Evolutionary conservation across 257 asterid species (phyloP).

Genomic region (Solanum sparsipilum): DNA sequence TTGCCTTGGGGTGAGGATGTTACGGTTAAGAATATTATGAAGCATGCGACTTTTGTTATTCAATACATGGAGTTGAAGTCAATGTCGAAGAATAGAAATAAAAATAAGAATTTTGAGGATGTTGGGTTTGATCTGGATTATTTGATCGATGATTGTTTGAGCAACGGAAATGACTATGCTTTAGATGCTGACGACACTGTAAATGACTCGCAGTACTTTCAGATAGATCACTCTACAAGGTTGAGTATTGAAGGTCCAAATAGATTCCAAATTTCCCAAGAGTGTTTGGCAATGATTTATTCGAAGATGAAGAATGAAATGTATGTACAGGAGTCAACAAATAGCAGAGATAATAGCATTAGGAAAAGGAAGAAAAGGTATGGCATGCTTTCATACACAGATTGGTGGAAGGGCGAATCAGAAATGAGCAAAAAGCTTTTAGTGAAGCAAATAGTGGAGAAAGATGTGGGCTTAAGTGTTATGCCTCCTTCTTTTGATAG

Average conservation of each 20-base stretch:
- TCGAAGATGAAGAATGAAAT: slow-evolving; percentile 37
- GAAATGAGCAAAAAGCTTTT: slow-evolving; percentile 68
- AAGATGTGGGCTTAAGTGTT: slow-evolving; percentile 62
- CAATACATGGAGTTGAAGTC: slow-evolving; percentile 84
- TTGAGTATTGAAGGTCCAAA: slow-evolving; percentile 14
- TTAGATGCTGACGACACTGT: slow-evolving; percentile 7
- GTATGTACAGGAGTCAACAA: slow-evolving; percentile 17
- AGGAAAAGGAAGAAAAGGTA: slow-evolving; percentile 11
- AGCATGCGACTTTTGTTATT: slow-evolving; percentile 60
- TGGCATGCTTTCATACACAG: slow-evolving; percentile 26
- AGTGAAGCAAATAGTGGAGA: slow-evolving; percentile 49
- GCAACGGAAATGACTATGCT: slow-evolving; percentile 11
- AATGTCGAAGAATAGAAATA: slow-evolving; percentile 10
- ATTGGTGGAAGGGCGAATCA: slow-evolving; percentile 90
- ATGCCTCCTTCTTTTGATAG: slow-evolving; percentile 67
- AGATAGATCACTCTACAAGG: slow-evolving; percentile 6
- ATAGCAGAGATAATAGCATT: slow-evolving; percentile 6
- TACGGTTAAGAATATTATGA: slow-evolving; percentile 50
- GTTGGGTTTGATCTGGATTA: slow-evolving; percentile 34
- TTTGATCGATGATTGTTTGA: slow-evolving; percentile 41
- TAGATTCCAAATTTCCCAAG: slow-evolving; percentile 43
- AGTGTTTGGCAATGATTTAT: slow-evolving; percentile 48
- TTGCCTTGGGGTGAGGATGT: slow-evolving; percentile 91
- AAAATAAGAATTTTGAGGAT: slow-evolving; percentile 16
- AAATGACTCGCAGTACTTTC: slow-evolving; percentile 41